phyloP scores from a whole-genome alignment of 345 rosid species.

The Aurinia saxatilis region DNA sequence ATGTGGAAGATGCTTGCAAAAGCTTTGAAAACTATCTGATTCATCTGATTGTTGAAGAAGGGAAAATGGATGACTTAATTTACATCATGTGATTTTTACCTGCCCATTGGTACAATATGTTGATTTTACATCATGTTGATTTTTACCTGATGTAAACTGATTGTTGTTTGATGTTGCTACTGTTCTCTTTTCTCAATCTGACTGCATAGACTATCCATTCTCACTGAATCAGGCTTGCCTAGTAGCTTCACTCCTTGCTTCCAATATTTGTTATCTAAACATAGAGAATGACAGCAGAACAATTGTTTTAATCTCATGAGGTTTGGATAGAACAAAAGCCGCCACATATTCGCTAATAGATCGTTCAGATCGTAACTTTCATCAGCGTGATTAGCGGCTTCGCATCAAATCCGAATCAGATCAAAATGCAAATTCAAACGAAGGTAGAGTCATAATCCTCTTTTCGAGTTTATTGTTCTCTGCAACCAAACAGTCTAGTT shows the following conservation, averaged over 20 bases:
- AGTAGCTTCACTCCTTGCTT: conserved; percentile 95
- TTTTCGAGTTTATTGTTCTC: no score
- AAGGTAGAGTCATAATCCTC: no score
- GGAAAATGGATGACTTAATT: conserved; percentile 58
- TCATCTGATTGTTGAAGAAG: conserved; percentile 75
- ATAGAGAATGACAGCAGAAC: not conserved
- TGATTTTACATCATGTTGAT: no score
- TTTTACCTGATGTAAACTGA: no score
- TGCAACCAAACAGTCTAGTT: no score
- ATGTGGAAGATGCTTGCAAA: conserved; percentile 68
- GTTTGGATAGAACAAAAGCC: not conserved
- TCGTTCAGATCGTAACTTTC: no score
- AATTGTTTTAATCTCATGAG: not conserved
- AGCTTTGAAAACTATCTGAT: conserved; percentile 81
- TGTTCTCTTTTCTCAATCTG: not conserved
- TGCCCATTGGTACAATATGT: no score
- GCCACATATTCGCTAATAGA: not conserved
- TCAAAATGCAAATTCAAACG: no score
- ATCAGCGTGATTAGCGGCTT: no score
- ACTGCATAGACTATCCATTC: conserved; percentile 1
- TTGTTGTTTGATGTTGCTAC: no score
- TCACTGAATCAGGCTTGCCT: conserved; percentile 47
- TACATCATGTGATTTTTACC: no score
- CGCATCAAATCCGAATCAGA: no score
- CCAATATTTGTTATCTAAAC: conserved; percentile 59